These are phyloP conservation scores for Epichloe sibirici DNA, from an alignment of 2,329 filamentous ascomycete species.

Conservation along the genomic window DNA sequence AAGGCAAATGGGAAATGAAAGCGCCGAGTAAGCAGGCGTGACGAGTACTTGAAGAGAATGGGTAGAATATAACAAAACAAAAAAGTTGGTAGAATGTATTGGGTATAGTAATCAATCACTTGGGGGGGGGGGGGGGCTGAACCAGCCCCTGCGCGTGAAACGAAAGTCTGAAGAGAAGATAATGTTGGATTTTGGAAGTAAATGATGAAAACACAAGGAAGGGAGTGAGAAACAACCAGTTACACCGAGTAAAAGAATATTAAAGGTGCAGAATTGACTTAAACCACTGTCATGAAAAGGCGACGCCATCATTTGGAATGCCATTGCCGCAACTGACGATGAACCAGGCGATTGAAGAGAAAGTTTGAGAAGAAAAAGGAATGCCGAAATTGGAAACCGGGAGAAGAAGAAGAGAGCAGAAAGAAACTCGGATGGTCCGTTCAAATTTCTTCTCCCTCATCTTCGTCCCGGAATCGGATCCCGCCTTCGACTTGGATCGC, in stretches of 20 bases:
- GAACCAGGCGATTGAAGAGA: too few species aligned
- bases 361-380: too few species aligned
- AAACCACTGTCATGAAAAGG: too few species aligned
- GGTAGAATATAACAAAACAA: neutral
- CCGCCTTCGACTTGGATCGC: conserved; percentile 59
- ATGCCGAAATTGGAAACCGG: too few species aligned
- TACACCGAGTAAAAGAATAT: too few species aligned
- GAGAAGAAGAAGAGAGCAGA: neutral
- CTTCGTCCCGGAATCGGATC: conserved; percentile 46
- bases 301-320: too few species aligned
- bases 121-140: neutral
- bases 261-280: too few species aligned
- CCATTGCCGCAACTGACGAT: too few species aligned
- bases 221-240: too few species aligned
- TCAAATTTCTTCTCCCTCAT: conserved; percentile 41
- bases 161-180: neutral
- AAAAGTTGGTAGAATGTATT: neutral
- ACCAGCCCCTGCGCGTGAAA: neutral
- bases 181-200: too few species aligned
- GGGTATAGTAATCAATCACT: neutral
- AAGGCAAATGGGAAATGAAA: too few species aligned
- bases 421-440: neutral
- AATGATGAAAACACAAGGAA: too few species aligned
- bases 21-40: neutral
- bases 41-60: neutral